A percentile compares a stretch with the other conserved stretches of the same genome.
Evolutionary conservation across 768 basidiomycete genomes (phyloP).

Genomic region (Podaxis rugospora): DNA sequence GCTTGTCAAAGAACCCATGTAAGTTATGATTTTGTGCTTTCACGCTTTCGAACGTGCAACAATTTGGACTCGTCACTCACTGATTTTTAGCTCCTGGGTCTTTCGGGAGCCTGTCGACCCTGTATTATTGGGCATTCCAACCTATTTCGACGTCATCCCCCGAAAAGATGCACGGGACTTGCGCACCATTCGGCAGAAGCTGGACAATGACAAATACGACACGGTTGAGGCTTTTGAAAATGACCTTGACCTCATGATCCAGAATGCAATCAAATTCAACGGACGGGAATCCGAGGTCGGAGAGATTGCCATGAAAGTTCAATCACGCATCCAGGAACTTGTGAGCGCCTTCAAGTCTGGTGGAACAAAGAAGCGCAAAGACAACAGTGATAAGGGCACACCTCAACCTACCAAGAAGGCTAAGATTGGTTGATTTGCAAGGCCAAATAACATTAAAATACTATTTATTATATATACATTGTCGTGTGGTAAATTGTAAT

Average conservation of each 20-base stretch:
- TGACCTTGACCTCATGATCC: conserved; percentile 83
- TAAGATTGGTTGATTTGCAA: conserved; percentile 46
- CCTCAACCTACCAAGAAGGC: conserved; percentile 67
- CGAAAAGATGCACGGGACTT: conserved; percentile 86
- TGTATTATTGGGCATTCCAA: conserved; percentile 72
- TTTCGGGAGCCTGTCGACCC: conserved; percentile 92
- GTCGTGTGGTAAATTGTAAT: not conserved
- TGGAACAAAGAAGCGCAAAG: conserved; percentile 68
- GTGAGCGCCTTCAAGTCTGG: conserved; percentile 44
- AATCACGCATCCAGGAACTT: conserved; percentile 51
- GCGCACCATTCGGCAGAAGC: conserved; percentile 70
- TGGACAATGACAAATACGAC: conserved; percentile 82
- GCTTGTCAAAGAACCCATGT: conserved; percentile 66
- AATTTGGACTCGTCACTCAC: conserved; percentile 1
- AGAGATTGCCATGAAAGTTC: conserved; percentile 44
- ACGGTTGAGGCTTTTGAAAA: conserved; percentile 74
- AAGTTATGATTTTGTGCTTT: conserved; percentile 24
- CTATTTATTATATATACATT: conserved; percentile 1
- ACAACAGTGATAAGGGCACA: conserved; percentile 56
- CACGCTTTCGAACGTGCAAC: not conserved
- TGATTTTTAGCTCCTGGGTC: conserved; percentile 55
- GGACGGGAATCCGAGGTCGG: conserved; percentile 79
- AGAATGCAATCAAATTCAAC: conserved; percentile 89
- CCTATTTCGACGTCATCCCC: conserved; percentile 84
- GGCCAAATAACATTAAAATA: conserved; percentile 1